These are phyloP conservation scores for Aspergillus intermedius DNA, from an alignment of 2,329 filamentous ascomycete genomes.

Conservation along the genomic window DNA sequence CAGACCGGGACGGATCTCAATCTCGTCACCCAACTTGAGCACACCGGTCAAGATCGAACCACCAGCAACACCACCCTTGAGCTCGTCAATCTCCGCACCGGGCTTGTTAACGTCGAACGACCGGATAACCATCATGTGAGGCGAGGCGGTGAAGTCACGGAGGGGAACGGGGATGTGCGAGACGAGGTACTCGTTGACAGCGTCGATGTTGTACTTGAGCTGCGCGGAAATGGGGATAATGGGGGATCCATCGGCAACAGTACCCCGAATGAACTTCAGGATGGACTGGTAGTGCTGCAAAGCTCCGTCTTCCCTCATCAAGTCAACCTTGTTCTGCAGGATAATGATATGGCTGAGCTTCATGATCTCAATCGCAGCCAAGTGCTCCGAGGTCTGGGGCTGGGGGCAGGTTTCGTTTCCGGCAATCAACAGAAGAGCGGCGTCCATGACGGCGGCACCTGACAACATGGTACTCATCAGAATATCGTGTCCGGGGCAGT, in stretches of 20 bases:
- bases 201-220: constrained; percentile 99
- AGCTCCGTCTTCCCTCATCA: constrained; percentile 94
- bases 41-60: constrained; percentile 95
- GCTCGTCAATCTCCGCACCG: constrained; percentile 94
- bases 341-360: constrained; percentile 99
- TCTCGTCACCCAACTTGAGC: constrained; percentile 93
- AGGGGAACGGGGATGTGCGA: constrained; percentile 88
- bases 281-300: constrained; percentile 95
- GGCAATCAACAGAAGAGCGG: constrained; percentile 88
- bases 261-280: constrained; percentile 95
- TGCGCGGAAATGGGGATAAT: constrained; percentile 97
- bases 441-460: constrained; percentile 98
- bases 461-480: constrained; percentile 99
- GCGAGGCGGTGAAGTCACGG: constrained; percentile 83
- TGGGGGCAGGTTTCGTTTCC: constrained; percentile 98
- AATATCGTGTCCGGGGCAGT: constrained; percentile 99
- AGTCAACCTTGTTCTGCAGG: constrained; percentile 97
- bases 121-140: constrained; percentile 98
- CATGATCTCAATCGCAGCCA: constrained; percentile 99
- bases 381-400: constrained; percentile 95
- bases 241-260: constrained; percentile 87
- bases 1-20: constrained; percentile 97
- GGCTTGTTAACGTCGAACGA: constrained; percentile 99
- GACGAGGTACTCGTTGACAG: constrained; percentile 92
- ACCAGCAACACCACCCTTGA: constrained; percentile 98